Base-by-base conservation (phyloP, 2,329 filamentous ascomycete genomes). In the Colletotrichum lini region DNA sequence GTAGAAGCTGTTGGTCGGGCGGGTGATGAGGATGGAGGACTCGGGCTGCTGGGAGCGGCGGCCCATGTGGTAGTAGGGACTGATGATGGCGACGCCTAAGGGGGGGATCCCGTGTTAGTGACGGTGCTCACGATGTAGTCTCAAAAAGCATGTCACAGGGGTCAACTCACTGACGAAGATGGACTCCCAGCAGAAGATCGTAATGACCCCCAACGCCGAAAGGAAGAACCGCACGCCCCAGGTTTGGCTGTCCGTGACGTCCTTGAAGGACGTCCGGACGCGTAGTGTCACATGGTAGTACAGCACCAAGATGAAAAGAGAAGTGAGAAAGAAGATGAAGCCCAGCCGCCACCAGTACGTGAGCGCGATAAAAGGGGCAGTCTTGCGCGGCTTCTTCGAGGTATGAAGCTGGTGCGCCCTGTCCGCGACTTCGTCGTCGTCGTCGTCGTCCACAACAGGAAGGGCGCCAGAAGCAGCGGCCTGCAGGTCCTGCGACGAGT, bases 181-280 rank as follows among this genome's bases (percentile, higher is more conserved):
- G 1, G 79, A 77, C 15, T 81, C 77, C 83, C 82, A 85, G 57
- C 80, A 80, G 40, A 85, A 80, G 2, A 82, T 80, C 4, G 84
- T 78, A 18, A 78, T 73, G 1, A 86, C 83, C 13, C 84, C 84
- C 0, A 85, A 64, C 0, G 77, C 76, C 3, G 84, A 83, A 59
- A 83, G 81, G 9, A 85, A 73, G 62, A 86, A 85, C 9, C 84
- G 77, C 0, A 84, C 81, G 6, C 84, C 84, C 61, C 85, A 84
- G 3, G 76, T 77, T 70, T 84, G 79, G n/a, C 79, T 78, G 54
- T 82, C 80, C 76, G 85, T 77, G 68, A 80, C 79, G 23, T 74
- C 73, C 69, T 80, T 76, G 70, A 82, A 78, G 38, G 70, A 73
- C 35, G 73, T 73, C 49, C 59, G 60, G 42, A 76, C 49, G 6